Base-by-base conservation (phyloP, 768 basidiomycete genomes). In the Amanita fuliginea region DNA sequence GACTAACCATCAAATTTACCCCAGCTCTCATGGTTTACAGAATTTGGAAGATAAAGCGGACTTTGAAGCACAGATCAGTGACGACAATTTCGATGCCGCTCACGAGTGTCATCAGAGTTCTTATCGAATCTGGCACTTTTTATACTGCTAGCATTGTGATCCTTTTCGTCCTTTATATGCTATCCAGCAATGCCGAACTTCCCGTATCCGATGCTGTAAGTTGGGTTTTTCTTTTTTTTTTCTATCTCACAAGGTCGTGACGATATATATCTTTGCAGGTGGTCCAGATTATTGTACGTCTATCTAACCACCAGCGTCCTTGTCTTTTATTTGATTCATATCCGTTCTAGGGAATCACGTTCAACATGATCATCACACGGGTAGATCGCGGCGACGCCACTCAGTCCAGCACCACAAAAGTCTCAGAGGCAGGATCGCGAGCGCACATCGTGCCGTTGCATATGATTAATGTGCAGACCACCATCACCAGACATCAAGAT, bases 91-190 rank as follows among this genome's bases (percentile, higher is more conserved):
- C 55, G 11, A 60, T 58, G 14, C 65, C 64, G 4, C 56, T 68
- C 19, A 56, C 54, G 18, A 56, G 54, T 21, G 56, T 66, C 2
- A 54, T 66, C 41, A 49, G 66, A 11, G 55, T 70, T 21, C 52
- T 71, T 47, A 61, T 71, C 24, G 68, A 71, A 54, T 70, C 68
- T 10, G 70, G 68, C 4, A 44, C 70, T 13, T 59, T 72, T 46
- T 70, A 72, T 44, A 69, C 69, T 5, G 26, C 57, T 14, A 63
- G 65, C 1, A 63, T 68, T 51, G 53, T 63, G 16, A 60, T 69
- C 43, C 57, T 70, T 10, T 67, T 70, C 44, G 60, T 46, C 10
- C 51, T 67, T 11, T 67, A 69, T 48, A 59, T 69, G 51, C 57
- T 62, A 1, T 64, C 63, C 16, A 66, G 62, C 45, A 68, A 69